Base-by-base conservation (phyloP, 441 rosid genomes). In the Macaranga tanarius region DNA sequence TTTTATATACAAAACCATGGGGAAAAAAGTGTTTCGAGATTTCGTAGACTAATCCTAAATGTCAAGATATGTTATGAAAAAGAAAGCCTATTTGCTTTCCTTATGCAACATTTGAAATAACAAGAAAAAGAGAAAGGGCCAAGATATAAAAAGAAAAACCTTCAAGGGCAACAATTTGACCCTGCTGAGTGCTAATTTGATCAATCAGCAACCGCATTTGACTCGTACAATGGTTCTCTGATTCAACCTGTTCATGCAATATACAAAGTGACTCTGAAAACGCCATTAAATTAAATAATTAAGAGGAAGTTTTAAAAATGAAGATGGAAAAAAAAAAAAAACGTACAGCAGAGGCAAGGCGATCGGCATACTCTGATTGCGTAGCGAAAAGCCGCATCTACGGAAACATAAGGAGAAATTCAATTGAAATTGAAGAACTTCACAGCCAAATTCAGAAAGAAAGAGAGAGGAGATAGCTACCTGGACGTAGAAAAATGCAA, bases 371-470 rank as follows among this genome's bases (percentile, higher is more conserved):
- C 77, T 91, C 81, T 0, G 98, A 88, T 76, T 95, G 98, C 25
- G 97, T 88, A 13, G 89, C 76, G 72, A 92, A 95, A 75, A 95
- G 95, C 72, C 91, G 87, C 89, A 92, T 82, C 99, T 95, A 61
- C 62, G 66, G 5, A 62, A 70, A n/a, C 62, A 16, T 42, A 0
- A 55, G n/a, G 25, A 28, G 25, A 22, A 15, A 34, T 34, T 34
- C 38, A 7, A 34, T 31, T 38, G 10, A 23, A 48, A 68, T 3
- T 2, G 51, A 10, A 10, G 38, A 61, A 62, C 4, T n/a, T 6
- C 48, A 1, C 25, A 73, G 31, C 2, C 23, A 10, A 55, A 42
- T 25, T 26, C 19, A 9, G 56, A 5, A 28, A 40, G 16, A 28
- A n/a, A 28, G 67, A 5, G 23, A 56, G 4, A 28, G 10, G 23